A percentile compares a stretch with the other conserved stretches of the same genome.
These are phyloP conservation scores for Mortierella sp. DNA, from an alignment of 371 early-diverging fungal genomes.

Conservation along the genomic window DNA sequence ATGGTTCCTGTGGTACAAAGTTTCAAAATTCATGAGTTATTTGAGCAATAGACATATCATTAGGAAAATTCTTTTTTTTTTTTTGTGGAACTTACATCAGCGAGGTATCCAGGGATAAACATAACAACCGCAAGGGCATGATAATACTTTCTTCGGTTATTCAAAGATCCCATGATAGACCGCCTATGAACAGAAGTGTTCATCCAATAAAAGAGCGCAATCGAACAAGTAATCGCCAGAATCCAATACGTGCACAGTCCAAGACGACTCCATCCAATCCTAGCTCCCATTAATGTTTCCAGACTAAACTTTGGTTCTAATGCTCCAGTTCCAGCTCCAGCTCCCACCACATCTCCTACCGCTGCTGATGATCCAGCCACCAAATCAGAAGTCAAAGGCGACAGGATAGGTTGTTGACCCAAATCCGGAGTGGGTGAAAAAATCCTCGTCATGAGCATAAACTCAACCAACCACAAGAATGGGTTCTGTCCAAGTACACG, in stretches of 20 bases:
- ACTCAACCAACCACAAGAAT: slow-evolving; percentile 54
- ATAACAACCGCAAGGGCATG: slow-evolving; percentile 87
- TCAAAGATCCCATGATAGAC: slow-evolving; percentile 66
- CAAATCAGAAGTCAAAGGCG: neutral
- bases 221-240: slow-evolving; percentile 63
- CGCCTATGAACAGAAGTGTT: slow-evolving; percentile 43
- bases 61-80: too few relatives aligned
- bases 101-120: slow-evolving; percentile 86
- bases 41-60: too few relatives aligned
- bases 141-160: slow-evolving; percentile 86
- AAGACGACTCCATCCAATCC: slow-evolving; percentile 57
- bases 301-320: slow-evolving; percentile 22
- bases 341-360: too few relatives aligned
- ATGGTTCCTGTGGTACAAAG: slow-evolving; percentile 62
- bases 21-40: too few relatives aligned
- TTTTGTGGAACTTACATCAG: slow-evolving; percentile 68
- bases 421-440: slow-evolving; percentile 13
- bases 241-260: slow-evolving; percentile 74
- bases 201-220: slow-evolving; percentile 70
- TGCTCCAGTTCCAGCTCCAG: too few relatives aligned
- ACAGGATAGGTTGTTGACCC: slow-evolving; percentile 13
- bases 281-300: slow-evolving; percentile 23
- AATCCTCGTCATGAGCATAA: slow-evolving; percentile 41
- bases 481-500: slow-evolving; percentile 52
- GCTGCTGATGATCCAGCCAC: too few relatives aligned